A percentile compares a stretch with the other conserved stretches of the same genome.
Conservation (phyloP, 345 rosid genomes). For the Linum usitatissimum region DNA sequence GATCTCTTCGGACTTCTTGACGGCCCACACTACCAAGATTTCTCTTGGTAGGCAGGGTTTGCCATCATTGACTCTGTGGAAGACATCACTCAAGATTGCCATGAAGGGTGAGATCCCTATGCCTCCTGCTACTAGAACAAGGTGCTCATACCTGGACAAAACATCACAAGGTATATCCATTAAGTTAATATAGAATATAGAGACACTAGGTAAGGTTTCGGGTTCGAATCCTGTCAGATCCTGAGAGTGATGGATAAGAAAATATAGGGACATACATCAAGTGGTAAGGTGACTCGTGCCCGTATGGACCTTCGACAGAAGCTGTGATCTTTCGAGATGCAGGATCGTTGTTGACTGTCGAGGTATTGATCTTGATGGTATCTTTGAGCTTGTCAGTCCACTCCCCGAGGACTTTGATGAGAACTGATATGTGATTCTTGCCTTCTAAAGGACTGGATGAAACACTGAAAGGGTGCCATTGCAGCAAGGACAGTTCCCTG, state of each 20-base stretch:
- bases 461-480: slow-evolving; percentile 97
- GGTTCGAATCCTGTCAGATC: too few relatives aligned
- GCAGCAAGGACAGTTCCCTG: slow-evolving; percentile 78
- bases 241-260: background rate
- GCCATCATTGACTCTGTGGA: slow-evolving; percentile 54
- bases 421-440: slow-evolving; percentile 48
- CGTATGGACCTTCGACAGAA: slow-evolving; percentile 86
- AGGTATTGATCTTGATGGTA: slow-evolving; percentile 22
- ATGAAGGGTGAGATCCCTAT: slow-evolving; percentile 86
- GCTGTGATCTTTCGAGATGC: slow-evolving; percentile 38
- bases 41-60: slow-evolving; percentile 58
- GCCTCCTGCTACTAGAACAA: slow-evolving; percentile 85
- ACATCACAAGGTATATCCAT: background rate
- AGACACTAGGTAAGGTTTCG: background rate
- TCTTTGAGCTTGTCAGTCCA: slow-evolving; percentile 68
- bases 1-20: slow-evolving; percentile 68
- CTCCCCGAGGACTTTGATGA: slow-evolving; percentile 68
- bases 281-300: slow-evolving; percentile 73
- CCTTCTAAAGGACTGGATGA: slow-evolving; percentile 88
- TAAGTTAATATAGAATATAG: too few relatives aligned
- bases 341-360: slow-evolving; percentile 17
- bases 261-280: slow-evolving; percentile 36
- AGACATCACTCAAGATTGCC: slow-evolving; percentile 69
- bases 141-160: slow-evolving; percentile 58
- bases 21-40: slow-evolving; percentile 67